Conservation (phyloP, 495 filamentous ascomycete species). For the Bathelium albidoporum region DNA sequence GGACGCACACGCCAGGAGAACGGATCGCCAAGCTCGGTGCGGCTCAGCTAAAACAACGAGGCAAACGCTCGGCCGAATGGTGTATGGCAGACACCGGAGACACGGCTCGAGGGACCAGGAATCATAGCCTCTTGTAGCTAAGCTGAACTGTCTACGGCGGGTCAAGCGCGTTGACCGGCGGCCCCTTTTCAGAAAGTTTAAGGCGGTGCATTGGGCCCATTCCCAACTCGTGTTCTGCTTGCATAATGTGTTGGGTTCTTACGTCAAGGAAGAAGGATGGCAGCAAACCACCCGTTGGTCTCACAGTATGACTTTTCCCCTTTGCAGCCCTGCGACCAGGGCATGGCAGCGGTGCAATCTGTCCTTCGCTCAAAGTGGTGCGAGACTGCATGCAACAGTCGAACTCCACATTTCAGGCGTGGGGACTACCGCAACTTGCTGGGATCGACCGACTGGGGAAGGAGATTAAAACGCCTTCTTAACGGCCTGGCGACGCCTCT, state of each 20-base stretch:
- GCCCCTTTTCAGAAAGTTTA: background rate
- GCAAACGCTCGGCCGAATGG: background rate
- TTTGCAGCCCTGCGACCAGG: no score
- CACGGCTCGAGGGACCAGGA: background rate
- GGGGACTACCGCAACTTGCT: background rate
- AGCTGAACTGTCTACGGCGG: background rate
- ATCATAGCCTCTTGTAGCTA: background rate
- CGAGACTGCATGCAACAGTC: no score
- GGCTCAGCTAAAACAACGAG: background rate
- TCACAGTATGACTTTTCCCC: no score
- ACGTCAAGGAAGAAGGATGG: background rate
- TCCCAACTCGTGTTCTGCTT: background rate
- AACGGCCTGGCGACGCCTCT: no score
- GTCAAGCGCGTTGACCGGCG: background rate
- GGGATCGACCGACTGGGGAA: background rate
- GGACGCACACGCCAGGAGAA: background rate
- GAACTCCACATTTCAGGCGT: background rate
- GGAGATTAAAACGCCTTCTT: background rate
- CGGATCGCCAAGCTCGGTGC: background rate
- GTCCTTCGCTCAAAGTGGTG: no score
- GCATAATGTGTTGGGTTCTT: background rate
- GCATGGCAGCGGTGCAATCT: no score
- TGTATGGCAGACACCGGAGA: background rate
- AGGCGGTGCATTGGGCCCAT: background rate
- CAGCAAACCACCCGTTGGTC: no score